Evolutionary conservation across 2,329 filamentous ascomycete genomes (phyloP).

Genomic region (Colletotrichum abscissum): DNA sequence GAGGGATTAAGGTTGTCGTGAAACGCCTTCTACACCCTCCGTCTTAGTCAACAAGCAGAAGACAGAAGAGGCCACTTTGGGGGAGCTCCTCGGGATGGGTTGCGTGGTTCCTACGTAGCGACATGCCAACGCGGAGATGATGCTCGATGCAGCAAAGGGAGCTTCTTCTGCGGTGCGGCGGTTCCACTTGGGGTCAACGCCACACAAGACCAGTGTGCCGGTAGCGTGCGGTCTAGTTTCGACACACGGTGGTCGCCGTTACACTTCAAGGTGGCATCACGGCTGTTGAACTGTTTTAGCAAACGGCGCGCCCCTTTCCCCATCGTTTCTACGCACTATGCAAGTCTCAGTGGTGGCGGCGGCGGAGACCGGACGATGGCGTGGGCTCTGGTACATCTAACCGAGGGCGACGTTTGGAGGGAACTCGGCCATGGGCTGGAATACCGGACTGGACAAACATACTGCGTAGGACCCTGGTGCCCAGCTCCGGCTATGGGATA

Average conservation of each 20-base stretch:
- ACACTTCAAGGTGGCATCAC: slow-evolving; percentile 3
- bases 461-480: neutral
- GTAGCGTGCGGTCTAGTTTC: slow-evolving; percentile 2
- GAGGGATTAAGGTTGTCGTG: slow-evolving; percentile 32
- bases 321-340: neutral
- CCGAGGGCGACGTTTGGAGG: neutral
- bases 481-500: neutral
- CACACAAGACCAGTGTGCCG: slow-evolving; percentile 25
- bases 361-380: neutral
- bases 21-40: slow-evolving; percentile 14
- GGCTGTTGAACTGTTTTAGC: slow-evolving; percentile 3
- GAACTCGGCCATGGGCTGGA: slow-evolving; percentile 5
- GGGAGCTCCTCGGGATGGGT: neutral
- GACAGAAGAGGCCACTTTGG: slow-evolving; percentile 13
- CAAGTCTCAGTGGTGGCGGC: slow-evolving; percentile 14
- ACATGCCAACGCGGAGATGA: slow-evolving; percentile 32
- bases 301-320: neutral
- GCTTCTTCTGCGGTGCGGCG: neutral
- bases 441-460: slow-evolving; percentile 1
- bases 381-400: neutral
- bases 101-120: slow-evolving; percentile 14
- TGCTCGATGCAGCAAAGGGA: slow-evolving; percentile 22
- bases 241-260: slow-evolving; percentile 6
- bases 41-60: slow-evolving; percentile 24
- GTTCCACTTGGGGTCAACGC: slow-evolving; percentile 29